A percentile compares a stretch with the other conserved stretches of the same genome.
These are phyloP conservation scores for Ceratocystis diversiconidia DNA, from an alignment of 2,329 filamentous ascomycete species.

Conservation along the genomic window DNA sequence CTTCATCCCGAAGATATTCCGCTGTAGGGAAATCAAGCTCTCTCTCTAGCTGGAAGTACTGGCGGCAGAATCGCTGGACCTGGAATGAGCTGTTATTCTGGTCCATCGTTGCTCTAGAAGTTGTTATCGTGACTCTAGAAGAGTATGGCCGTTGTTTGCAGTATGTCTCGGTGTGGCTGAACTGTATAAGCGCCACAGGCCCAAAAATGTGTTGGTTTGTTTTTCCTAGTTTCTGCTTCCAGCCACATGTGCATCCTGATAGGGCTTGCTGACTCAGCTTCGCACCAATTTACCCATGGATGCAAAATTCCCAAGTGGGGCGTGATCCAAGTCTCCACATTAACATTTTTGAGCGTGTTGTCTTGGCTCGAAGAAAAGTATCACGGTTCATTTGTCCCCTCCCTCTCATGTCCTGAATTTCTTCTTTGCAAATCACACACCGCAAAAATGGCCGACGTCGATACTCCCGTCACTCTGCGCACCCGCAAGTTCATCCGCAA, in stretches of 20 bases:
- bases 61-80: conserved; percentile 45
- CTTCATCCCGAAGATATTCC: conserved; percentile 41
- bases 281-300: background rate
- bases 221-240: background rate
- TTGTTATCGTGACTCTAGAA: background rate
- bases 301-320: conserved; percentile 8
- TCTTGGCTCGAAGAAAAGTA: conserved; percentile 11
- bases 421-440: conserved; percentile 21
- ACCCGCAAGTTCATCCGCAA: conserved; percentile 99
- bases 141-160: background rate
- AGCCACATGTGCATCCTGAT: background rate
- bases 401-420: conserved; percentile 5
- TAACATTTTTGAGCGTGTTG: conserved; percentile 3
- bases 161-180: background rate
- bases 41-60: conserved; percentile 65
- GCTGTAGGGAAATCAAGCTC: conserved; percentile 49
- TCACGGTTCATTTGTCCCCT: conserved; percentile 7
- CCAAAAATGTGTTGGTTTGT: no score
- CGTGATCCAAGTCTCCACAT: background rate
- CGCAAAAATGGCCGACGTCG: conserved; percentile 77
- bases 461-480: conserved; percentile 68
- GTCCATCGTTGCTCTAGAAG: background rate
- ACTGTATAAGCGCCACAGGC: background rate
- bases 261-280: conserved; percentile 6
- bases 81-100: conserved; percentile 8